These are phyloP conservation scores for Eremochloa ophiuroides DNA, from an alignment of 176 grass and related monocot species.

Conservation along the genomic window DNA sequence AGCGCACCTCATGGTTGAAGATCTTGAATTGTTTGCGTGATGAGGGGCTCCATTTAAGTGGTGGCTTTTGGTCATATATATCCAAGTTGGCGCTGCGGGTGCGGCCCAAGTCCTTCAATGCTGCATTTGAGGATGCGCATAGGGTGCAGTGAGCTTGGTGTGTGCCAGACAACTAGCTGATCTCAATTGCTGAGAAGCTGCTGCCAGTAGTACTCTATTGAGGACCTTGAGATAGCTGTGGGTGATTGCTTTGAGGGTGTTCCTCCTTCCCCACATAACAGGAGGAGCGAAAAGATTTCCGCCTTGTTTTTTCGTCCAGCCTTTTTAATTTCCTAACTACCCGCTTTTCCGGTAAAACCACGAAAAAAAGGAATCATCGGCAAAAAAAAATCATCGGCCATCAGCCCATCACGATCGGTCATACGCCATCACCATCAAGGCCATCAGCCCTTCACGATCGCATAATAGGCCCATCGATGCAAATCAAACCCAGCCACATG, in stretches of 20 bases:
- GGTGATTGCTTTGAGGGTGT: conserved; percentile 71
- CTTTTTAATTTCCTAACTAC: no score
- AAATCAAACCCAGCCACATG: no score
- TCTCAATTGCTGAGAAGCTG: conserved; percentile 79
- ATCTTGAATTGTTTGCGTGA: conserved; percentile 78
- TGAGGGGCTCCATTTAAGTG: conserved; percentile 77
- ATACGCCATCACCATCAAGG: no score
- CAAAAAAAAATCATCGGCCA: no score
- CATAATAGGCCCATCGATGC: no score
- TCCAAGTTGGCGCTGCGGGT: conserved; percentile 68
- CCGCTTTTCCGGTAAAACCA: no score
- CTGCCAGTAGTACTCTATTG: conserved; percentile 74
- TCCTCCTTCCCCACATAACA: conserved; percentile 39
- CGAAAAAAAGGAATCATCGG: no score
- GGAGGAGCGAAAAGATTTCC: no score
- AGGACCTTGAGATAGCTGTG: conserved; percentile 68
- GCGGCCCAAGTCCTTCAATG: conserved; percentile 79
- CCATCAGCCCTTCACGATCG: no score
- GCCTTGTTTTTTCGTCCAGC: no score
- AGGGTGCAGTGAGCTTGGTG: conserved; percentile 63
- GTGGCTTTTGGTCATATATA: conserved; percentile 73
- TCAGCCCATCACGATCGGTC: no score
- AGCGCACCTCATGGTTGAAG: conserved; percentile 59
- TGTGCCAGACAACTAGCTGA: conserved; percentile 71
- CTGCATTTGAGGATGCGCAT: conserved; percentile 72